phyloP scores from a whole-genome alignment of 768 basidiomycete genomes.

The Pleurotus giganteus region DNA sequence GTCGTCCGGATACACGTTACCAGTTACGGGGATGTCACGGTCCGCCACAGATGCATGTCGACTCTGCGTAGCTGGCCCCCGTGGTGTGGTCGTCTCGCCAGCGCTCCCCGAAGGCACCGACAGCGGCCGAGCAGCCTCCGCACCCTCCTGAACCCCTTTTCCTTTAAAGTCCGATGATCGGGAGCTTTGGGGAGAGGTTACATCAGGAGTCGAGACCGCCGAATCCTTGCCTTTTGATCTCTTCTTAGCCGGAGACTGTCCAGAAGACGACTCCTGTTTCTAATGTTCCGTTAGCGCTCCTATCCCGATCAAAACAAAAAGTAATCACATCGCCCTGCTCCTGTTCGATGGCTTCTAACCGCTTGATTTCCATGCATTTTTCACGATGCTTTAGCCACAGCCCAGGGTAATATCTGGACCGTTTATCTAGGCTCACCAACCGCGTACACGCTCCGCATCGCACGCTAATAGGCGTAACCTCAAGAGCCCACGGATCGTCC shows the following conservation, averaged over 20 bases:
- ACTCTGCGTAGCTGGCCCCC: neutral
- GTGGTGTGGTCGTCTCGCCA: neutral
- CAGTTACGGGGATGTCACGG: neutral
- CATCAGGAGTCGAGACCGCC: neutral
- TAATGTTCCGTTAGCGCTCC: neutral
- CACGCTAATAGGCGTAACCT: constrained; percentile 19
- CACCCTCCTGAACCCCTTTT: constrained; percentile 2
- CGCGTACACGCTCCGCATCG: constrained; percentile 17
- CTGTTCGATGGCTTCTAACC: constrained; percentile 4
- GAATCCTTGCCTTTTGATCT: constrained; percentile 5
- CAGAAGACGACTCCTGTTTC: constrained; percentile 6
- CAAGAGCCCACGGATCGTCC: constrained; percentile 17
- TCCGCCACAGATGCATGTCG: neutral
- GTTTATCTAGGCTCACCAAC: constrained; percentile 18
- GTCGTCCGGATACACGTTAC: neutral
- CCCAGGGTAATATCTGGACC: constrained; percentile 20
- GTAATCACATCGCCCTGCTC: constrained; percentile 7
- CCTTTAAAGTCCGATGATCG: constrained; percentile 8
- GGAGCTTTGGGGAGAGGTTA: neutral
- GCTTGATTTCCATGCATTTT: constrained; percentile 17
- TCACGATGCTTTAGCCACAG: constrained; percentile 21
- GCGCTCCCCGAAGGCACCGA: neutral
- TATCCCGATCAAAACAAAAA: neutral
- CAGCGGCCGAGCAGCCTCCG: neutral
- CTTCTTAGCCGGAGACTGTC: constrained; percentile 6